Conservation (phyloP, 192 early-diverging fungal genomes). For the Backusella psychrophila region DNA sequence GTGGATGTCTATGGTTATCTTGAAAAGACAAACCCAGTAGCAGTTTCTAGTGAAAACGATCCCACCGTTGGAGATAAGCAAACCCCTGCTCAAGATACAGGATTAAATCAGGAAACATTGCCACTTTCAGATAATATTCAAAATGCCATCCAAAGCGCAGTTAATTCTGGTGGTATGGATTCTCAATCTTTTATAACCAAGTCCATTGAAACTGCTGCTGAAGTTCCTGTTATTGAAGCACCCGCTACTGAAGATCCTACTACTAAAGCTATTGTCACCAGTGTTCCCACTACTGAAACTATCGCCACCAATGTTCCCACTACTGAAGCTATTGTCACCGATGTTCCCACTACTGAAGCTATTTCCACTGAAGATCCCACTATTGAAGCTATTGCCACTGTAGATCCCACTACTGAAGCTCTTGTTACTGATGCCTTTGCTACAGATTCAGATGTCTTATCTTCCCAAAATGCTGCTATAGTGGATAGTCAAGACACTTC, state of each 20-base stretch:
- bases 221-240: background rate
- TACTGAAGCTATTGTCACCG: too few relatives aligned
- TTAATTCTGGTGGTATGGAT: background rate
- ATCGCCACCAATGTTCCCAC: too few relatives aligned
- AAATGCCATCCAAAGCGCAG: background rate
- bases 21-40: background rate
- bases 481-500: background rate
- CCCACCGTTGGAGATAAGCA: background rate
- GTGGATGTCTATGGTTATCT: background rate
- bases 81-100: background rate
- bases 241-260: background rate
- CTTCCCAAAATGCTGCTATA: background rate
- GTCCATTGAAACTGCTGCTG: background rate
- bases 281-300: too few relatives aligned
- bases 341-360: too few relatives aligned
- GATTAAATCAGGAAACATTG: background rate
- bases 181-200: background rate
- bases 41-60: background rate
- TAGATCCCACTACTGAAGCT: background rate
- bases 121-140: background rate
- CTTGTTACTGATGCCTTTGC: background rate
- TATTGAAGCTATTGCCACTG: too few relatives aligned
- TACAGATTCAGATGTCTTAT: background rate
- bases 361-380: too few relatives aligned
- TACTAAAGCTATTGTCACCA: too few relatives aligned